Conservation (phyloP, 2,329 filamentous ascomycete genomes). For the Sporothrix brunneoviolacea region DNA sequence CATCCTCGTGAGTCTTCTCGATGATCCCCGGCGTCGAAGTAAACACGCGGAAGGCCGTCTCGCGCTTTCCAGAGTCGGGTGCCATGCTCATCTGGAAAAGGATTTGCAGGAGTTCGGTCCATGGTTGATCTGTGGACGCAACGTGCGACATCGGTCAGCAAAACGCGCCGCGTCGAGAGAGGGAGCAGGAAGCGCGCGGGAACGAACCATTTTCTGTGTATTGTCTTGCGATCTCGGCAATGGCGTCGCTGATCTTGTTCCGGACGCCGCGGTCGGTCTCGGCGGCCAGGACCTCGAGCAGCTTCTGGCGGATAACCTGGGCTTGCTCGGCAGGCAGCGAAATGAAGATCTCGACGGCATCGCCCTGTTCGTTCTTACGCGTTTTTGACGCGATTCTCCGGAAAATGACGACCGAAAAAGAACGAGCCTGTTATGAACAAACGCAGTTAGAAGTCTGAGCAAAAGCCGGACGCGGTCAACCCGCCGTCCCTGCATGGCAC, state of each 20-base stretch:
- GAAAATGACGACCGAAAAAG: slow-evolving; percentile 91
- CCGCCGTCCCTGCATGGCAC: too few species aligned
- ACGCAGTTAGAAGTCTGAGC: slow-evolving; percentile 8
- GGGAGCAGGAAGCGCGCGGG: background rate
- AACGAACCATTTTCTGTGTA: slow-evolving; percentile 82
- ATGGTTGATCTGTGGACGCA: slow-evolving; percentile 59
- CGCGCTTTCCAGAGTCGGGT: slow-evolving; percentile 72
- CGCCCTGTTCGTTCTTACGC: slow-evolving; percentile 65
- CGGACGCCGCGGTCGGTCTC: slow-evolving; percentile 70
- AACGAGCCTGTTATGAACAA: slow-evolving; percentile 62
- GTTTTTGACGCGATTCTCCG: slow-evolving; percentile 87
- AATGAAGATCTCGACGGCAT: slow-evolving; percentile 77
- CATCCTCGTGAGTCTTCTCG: slow-evolving; percentile 87
- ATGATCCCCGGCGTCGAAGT: slow-evolving; percentile 92
- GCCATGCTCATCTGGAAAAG: slow-evolving; percentile 91
- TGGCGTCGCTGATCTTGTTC: slow-evolving; percentile 96
- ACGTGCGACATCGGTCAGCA: background rate
- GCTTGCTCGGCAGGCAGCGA: slow-evolving; percentile 69
- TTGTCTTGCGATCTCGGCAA: slow-evolving; percentile 90
- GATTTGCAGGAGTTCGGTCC: slow-evolving; percentile 80
- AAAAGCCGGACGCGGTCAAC: too few species aligned
- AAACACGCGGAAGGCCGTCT: slow-evolving; percentile 92
- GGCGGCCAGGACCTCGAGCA: slow-evolving; percentile 67
- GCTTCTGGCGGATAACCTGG: slow-evolving; percentile 71
- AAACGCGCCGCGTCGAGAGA: too few species aligned